These are phyloP conservation scores for Astrothelium macrocarpum DNA, from an alignment of 495 filamentous ascomycete genomes.

Conservation along the genomic window DNA sequence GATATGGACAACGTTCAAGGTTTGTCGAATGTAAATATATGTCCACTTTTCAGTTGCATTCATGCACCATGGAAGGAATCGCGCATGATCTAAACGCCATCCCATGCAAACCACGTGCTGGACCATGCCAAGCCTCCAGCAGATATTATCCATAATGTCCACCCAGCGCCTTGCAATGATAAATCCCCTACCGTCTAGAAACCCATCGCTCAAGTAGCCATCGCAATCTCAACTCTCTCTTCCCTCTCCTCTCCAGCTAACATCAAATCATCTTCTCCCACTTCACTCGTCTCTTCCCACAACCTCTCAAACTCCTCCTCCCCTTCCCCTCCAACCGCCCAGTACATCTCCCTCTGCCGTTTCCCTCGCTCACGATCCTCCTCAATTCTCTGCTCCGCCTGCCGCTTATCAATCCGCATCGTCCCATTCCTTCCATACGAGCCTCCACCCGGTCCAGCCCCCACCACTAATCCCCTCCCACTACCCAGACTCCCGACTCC, in stretches of 20 bases:
- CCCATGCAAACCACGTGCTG: not conserved
- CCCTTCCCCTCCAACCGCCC: slow-evolving; percentile 57
- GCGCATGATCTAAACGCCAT: not conserved
- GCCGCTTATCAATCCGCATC: slow-evolving; percentile 62
- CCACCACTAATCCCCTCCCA: not conserved
- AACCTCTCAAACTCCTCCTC: slow-evolving; percentile 61
- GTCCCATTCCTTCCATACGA: slow-evolving; percentile 19
- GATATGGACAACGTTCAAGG: not conserved
- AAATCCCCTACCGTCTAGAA: not conserved
- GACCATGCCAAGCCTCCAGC: not conserved
- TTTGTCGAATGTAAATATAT: not conserved
- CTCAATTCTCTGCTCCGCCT: slow-evolving; percentile 92
- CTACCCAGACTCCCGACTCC: not conserved
- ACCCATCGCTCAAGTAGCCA: not conserved
- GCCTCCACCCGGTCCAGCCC: slow-evolving; percentile 16
- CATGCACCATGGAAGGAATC: not conserved
- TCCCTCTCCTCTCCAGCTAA: slow-evolving; percentile 61
- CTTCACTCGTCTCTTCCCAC: slow-evolving; percentile 71
- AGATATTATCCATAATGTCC: no score
- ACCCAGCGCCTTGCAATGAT: not conserved
- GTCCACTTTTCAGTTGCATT: not conserved
- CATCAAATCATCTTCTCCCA: slow-evolving; percentile 74
- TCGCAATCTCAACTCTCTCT: slow-evolving; percentile 37
- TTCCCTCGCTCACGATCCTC: slow-evolving; percentile 96
- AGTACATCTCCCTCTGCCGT: slow-evolving; percentile 75